Evolutionary conservation across 306 rosid genomes (phyloP).

Genomic region (Cicer yamashitae): DNA sequence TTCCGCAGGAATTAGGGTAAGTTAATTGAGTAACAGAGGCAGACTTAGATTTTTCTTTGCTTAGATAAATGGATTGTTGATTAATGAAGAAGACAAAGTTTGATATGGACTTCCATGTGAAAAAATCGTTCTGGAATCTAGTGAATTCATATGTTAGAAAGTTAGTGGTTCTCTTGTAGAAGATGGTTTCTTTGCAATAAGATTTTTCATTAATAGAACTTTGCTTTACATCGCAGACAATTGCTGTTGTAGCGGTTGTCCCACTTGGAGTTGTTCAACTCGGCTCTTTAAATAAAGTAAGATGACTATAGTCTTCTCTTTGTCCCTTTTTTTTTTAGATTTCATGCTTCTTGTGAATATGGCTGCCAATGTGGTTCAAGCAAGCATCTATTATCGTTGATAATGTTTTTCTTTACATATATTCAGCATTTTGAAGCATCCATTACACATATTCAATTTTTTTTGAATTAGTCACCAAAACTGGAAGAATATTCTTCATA

Average conservation of each 20-base stretch:
- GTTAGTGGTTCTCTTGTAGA: slow-evolving; percentile 23
- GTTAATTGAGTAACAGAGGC: slow-evolving; percentile 25
- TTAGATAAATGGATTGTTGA: slow-evolving; percentile 24
- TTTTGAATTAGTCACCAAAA: background rate
- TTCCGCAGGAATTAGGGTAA: slow-evolving; percentile 87
- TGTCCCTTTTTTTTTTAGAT: background rate
- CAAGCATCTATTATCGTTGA: slow-evolving; percentile 14
- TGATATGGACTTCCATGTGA: background rate
- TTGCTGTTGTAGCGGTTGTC: slow-evolving; percentile 75
- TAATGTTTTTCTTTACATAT: background rate
- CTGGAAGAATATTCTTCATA: slow-evolving; percentile 9
- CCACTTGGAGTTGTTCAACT: slow-evolving; percentile 95
- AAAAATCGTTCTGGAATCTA: slow-evolving; percentile 14
- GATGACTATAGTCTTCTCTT: slow-evolving; percentile 40
- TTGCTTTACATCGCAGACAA: slow-evolving; percentile 65
- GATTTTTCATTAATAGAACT: slow-evolving; percentile 33
- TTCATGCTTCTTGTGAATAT: slow-evolving; percentile 37
- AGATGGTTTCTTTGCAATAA: slow-evolving; percentile 18
- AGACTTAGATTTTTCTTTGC: slow-evolving; percentile 2
- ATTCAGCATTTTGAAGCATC: slow-evolving; percentile 2
- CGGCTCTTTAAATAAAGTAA: slow-evolving; percentile 83
- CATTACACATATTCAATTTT: too few relatives aligned
- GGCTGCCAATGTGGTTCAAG: slow-evolving; percentile 35
- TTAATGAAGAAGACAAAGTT: background rate
- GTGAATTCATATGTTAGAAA: slow-evolving; percentile 22